A percentile compares a stretch with the other conserved stretches of the same genome.
Evolutionary conservation across 495 filamentous ascomycete genomes (phyloP).

Genomic region (Daldinia bambusicola): DNA sequence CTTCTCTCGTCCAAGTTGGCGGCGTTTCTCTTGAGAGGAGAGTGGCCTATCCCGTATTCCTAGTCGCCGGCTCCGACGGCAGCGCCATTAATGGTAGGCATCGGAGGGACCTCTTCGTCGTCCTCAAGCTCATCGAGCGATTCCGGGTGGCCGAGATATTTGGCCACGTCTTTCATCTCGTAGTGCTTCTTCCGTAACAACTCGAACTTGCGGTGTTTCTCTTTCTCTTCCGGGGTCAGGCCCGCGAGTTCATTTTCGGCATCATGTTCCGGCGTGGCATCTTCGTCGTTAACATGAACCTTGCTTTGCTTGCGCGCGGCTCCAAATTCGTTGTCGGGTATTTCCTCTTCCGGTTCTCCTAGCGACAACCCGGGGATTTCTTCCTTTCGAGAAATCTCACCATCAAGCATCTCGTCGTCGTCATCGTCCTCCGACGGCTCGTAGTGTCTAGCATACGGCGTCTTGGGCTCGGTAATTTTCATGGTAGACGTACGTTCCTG

Average conservation of each 20-base stretch:
- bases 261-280: conserved; percentile 59
- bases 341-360: conserved; percentile 89
- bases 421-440: conserved; percentile 86
- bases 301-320: conserved; percentile 66
- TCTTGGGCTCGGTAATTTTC: conserved; percentile 99
- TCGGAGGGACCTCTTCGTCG: conserved; percentile 52
- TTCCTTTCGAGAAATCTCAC: conserved; percentile 65
- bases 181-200: conserved; percentile 93
- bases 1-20: conserved; percentile 6
- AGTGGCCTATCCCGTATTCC: conserved; percentile 9
- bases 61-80: conserved; percentile 47
- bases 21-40: conserved; percentile 13
- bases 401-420: conserved; percentile 82
- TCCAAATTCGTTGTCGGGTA: conserved; percentile 58
- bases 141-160: conserved; percentile 79
- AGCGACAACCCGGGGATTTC: conserved; percentile 93
- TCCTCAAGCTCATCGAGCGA: conserved; percentile 61
- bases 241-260: conserved; percentile 66
- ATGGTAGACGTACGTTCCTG: conserved; percentile 94
- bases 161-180: conserved; percentile 96
- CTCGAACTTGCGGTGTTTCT: conserved; percentile 93
- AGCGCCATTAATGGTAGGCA: conserved; percentile 50
- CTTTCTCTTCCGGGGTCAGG: conserved; percentile 78
- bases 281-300: conserved; percentile 73
- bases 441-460: conserved; percentile 90